These are phyloP conservation scores for Trypanosoma scelopori DNA, from an alignment of 208 protist species.

Conservation along the genomic window DNA sequence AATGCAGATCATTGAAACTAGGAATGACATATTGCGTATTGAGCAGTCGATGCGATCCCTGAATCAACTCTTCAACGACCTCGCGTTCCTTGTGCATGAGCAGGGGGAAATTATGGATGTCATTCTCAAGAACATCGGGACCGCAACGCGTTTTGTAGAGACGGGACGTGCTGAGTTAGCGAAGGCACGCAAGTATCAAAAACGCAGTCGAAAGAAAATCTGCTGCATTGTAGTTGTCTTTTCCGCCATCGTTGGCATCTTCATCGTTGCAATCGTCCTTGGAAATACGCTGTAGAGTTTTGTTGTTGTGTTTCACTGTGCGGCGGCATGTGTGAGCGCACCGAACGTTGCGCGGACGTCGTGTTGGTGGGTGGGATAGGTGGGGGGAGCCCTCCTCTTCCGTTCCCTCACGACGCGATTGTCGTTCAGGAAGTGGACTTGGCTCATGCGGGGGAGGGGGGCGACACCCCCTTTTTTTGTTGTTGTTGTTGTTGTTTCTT, in stretches of 20 bases:
- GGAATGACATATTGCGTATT: slow-evolving; percentile 90
- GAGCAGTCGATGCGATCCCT: slow-evolving; percentile 86
- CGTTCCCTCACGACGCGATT: neutral
- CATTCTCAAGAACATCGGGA: slow-evolving; percentile 76
- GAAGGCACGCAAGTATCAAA: slow-evolving; percentile 78
- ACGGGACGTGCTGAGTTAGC: slow-evolving; percentile 61
- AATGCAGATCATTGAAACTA: slow-evolving; percentile 80
- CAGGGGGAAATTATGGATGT: slow-evolving; percentile 87
- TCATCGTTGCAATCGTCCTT: slow-evolving; percentile 48
- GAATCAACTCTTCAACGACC: slow-evolving; percentile 88
- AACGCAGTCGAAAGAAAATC: slow-evolving; percentile 75
- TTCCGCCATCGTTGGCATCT: slow-evolving; percentile 44
- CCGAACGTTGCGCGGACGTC: neutral
- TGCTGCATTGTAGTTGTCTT: slow-evolving; percentile 57
- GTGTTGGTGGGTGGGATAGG: too few relatives aligned
- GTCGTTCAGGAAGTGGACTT: too few relatives aligned
- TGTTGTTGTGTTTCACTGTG: neutral
- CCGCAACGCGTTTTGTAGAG: slow-evolving; percentile 60
- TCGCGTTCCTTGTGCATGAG: slow-evolving; percentile 87
- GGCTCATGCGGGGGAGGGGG: too few relatives aligned
- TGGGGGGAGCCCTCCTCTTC: neutral
- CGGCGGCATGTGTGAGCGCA: too few relatives aligned
- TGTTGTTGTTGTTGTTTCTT: too few relatives aligned
- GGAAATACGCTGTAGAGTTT: slow-evolving; percentile 26
- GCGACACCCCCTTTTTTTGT: too few relatives aligned